These are phyloP conservation scores for Paxillus involutus DNA, from an alignment of 768 basidiomycete genomes.

Conservation along the genomic window DNA sequence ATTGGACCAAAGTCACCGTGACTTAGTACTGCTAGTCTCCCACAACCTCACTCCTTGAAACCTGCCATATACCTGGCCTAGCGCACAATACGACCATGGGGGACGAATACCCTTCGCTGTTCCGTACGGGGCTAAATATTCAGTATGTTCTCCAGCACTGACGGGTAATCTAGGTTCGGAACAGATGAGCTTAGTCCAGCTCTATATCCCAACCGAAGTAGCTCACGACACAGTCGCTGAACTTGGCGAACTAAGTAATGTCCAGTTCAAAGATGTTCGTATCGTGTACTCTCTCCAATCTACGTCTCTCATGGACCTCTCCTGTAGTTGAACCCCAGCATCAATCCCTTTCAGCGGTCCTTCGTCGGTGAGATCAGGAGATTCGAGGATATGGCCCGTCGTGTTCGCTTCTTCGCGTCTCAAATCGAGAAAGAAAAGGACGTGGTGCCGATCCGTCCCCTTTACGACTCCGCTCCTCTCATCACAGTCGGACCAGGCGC, in stretches of 20 bases:
- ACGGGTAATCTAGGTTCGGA: conserved; percentile 71
- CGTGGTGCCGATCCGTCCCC: conserved; percentile 76
- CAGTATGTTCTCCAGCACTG: neutral
- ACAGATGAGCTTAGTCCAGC: conserved; percentile 96
- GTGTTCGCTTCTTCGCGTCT: conserved; percentile 83
- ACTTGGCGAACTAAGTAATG: conserved; percentile 91
- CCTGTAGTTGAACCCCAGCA: conserved; percentile 82
- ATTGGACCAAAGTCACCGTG: too few relatives aligned
- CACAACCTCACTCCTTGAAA: neutral
- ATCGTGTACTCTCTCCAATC: neutral
- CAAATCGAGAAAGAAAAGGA: conserved; percentile 90
- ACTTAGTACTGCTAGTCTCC: too few relatives aligned
- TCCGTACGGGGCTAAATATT: conserved; percentile 51
- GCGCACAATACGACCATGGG: conserved; percentile 45
- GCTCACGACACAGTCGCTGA: conserved; percentile 96
- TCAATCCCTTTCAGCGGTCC: conserved; percentile 98
- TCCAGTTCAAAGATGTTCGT: conserved; percentile 96
- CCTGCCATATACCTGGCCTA: neutral
- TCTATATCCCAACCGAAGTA: conserved; percentile 96
- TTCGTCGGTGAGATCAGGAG: conserved; percentile 95
- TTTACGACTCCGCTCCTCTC: conserved; percentile 84
- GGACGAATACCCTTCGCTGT: conserved; percentile 80
- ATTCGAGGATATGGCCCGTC: conserved; percentile 94
- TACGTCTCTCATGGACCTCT: conserved; percentile 3
- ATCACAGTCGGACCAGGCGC: conserved; percentile 90